Evolutionary conservation across 805 yeast species (phyloP).

Genomic region (Metschnikowia colocasiae): DNA sequence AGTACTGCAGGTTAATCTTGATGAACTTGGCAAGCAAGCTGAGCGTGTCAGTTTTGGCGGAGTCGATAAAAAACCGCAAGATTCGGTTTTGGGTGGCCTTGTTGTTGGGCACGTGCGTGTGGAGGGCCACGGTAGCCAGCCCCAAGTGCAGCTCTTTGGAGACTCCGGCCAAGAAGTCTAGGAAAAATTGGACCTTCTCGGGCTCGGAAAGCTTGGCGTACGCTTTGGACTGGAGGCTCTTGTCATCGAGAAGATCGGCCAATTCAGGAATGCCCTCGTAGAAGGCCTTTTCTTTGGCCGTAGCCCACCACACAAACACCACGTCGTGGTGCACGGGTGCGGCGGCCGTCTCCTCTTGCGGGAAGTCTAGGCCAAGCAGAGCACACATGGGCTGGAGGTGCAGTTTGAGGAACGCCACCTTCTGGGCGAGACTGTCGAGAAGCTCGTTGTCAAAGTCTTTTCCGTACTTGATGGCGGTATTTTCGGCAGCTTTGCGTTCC

Average conservation of each 20-base stretch:
- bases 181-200: constrained; percentile 41
- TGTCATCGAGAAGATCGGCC: constrained; percentile 27
- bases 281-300: constrained; percentile 59
- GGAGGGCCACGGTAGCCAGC: constrained; percentile 43
- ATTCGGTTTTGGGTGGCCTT: constrained; percentile 69
- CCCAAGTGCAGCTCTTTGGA: constrained; percentile 50
- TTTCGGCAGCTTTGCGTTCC: background rate
- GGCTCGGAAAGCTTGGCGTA: constrained; percentile 25
- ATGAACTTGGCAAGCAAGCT: constrained; percentile 63
- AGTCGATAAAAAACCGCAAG: constrained; percentile 48
- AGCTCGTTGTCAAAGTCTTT: background rate
- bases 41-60: constrained; percentile 43
- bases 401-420: constrained; percentile 3
- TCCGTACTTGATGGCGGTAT: constrained; percentile 1
- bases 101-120: constrained; percentile 54
- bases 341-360: constrained; percentile 21
- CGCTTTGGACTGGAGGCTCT: background rate
- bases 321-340: background rate
- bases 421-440: constrained; percentile 8
- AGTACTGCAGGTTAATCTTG: constrained; percentile 49
- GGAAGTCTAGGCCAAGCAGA: constrained; percentile 7
- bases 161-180: constrained; percentile 41
- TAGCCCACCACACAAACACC: constrained; percentile 50
- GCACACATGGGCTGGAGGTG: constrained; percentile 12
- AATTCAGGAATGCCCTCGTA: constrained; percentile 53